These are phyloP conservation scores for Blastobotrys peoriensis DNA, from an alignment of 805 yeast species.

Conservation along the genomic window DNA sequence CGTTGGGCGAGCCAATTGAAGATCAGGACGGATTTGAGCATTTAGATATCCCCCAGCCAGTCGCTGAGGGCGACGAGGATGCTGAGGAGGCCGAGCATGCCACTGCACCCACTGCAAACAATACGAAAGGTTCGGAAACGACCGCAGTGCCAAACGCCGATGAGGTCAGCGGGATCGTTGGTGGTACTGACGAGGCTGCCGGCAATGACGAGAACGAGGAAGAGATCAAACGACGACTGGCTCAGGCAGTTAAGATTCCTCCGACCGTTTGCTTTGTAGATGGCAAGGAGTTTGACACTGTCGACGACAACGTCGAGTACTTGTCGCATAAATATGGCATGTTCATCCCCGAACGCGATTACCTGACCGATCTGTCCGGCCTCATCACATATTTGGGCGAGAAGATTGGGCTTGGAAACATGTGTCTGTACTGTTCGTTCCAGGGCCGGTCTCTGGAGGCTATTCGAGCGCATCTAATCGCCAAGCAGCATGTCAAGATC, in stretches of 20 bases:
- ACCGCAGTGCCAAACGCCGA: neutral
- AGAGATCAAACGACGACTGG: slow-evolving; percentile 18
- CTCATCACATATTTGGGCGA: slow-evolving; percentile 71
- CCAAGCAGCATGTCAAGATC: slow-evolving; percentile 80
- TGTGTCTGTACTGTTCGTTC: slow-evolving; percentile 75
- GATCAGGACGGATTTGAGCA: slow-evolving; percentile 8
- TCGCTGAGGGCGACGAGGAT: slow-evolving; percentile 8
- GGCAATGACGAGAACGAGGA: slow-evolving; percentile 24
- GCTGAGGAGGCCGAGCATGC: slow-evolving; percentile 5
- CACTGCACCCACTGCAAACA: neutral
- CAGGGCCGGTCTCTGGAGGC: slow-evolving; percentile 82
- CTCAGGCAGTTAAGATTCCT: slow-evolving; percentile 24
- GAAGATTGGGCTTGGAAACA: slow-evolving; percentile 73
- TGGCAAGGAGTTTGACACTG: slow-evolving; percentile 45
- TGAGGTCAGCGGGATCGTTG: slow-evolving; percentile 1
- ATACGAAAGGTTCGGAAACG: neutral
- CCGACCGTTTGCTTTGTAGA: slow-evolving; percentile 34
- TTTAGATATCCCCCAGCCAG: slow-evolving; percentile 11
- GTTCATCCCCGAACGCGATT: slow-evolving; percentile 77
- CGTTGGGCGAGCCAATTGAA: slow-evolving; percentile 23
- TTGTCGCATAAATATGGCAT: slow-evolving; percentile 79
- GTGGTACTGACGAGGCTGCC: slow-evolving; percentile 16
- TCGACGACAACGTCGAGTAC: slow-evolving; percentile 61
- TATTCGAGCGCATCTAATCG: slow-evolving; percentile 79
- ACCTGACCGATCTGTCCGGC: slow-evolving; percentile 62